Percentiles rank a stretch among this genome's conserved stretches.
Evolutionary conservation across 2,329 filamentous ascomycete species (phyloP).

Genomic region (Simplicillium sp.): DNA sequence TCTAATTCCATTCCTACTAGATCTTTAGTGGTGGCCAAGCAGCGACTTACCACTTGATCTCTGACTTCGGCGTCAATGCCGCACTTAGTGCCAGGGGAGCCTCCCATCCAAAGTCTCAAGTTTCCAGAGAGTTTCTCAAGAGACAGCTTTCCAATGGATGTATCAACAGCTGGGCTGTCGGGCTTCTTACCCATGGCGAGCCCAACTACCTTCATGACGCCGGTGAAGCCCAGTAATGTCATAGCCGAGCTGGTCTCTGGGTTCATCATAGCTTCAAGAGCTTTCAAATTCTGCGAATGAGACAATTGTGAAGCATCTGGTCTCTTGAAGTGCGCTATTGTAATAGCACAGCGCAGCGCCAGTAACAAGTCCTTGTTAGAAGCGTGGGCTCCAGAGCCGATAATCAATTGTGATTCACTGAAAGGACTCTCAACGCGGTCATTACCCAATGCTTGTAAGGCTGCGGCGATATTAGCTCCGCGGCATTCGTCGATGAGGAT

Average conservation of each 20-base stretch:
- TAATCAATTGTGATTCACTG: constrained; percentile 25
- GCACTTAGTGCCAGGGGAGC: constrained; percentile 37
- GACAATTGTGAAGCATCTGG: constrained; percentile 21
- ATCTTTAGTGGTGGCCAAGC: constrained; percentile 44
- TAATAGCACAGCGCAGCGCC: constrained; percentile 50
- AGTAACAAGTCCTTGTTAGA: constrained; percentile 43
- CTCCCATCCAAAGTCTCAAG: constrained; percentile 53
- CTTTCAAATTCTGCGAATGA: constrained; percentile 31
- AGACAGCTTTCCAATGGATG: constrained; percentile 14
- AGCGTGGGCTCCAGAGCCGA: constrained; percentile 31
- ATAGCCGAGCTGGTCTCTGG: constrained; percentile 30
- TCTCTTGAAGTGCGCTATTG: constrained; percentile 47
- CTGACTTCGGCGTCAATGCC: constrained; percentile 43
- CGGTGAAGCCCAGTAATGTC: constrained; percentile 50
- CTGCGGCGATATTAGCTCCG: constrained; percentile 45
- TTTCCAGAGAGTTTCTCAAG: constrained; percentile 49
- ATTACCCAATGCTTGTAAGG: constrained; percentile 37
- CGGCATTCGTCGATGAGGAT: constrained; percentile 45
- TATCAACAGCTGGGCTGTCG: constrained; percentile 35
- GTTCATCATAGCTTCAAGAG: constrained; percentile 40
- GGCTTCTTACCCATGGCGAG: constrained; percentile 36
- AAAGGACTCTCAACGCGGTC: constrained; percentile 16
- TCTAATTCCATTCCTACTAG: constrained; percentile 52
- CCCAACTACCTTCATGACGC: constrained; percentile 49
- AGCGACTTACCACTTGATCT: constrained; percentile 44